A percentile compares a stretch with the other conserved stretches of the same genome.
Conservation (phyloP, 495 filamentous ascomycete genomes). For the Bacidia gigantensis region DNA sequence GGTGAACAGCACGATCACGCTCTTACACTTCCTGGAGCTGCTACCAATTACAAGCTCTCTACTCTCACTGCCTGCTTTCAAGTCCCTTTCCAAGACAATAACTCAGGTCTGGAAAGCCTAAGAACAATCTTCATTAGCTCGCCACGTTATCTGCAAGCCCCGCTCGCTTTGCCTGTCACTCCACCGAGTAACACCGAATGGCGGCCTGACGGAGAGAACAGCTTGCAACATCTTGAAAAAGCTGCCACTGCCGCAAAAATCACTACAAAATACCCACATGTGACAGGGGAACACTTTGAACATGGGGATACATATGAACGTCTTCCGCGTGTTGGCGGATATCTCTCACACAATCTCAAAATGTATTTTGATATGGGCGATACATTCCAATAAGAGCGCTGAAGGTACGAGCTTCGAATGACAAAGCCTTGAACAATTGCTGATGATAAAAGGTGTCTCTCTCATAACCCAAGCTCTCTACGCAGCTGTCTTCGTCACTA, state of each 20-base stretch:
- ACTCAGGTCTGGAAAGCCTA: too few relatives aligned
- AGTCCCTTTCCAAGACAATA: too few relatives aligned
- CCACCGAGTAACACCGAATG: not conserved
- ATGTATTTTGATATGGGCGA: conserved; percentile 79
- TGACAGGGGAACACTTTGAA: too few relatives aligned
- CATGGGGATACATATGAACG: conserved; percentile 31
- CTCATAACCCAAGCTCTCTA: conserved; percentile 89
- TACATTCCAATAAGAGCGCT: conserved; percentile 74
- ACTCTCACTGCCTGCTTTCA: too few relatives aligned
- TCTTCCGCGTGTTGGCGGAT: conserved; percentile 73
- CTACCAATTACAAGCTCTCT: too few relatives aligned
- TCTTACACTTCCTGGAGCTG: too few relatives aligned
- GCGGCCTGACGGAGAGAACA: not conserved
- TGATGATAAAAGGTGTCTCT: conserved; percentile 55
- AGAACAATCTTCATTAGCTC: not conserved
- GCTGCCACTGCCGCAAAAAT: not conserved
- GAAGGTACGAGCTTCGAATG: conserved; percentile 46
- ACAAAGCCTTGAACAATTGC: conserved; percentile 3
- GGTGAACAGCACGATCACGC: too few relatives aligned
- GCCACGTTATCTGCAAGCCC: not conserved
- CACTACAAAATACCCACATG: too few relatives aligned
- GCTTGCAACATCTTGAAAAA: not conserved
- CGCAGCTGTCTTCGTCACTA: conserved; percentile 65
- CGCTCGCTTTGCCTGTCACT: not conserved
- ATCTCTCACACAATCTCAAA: conserved; percentile 73